phyloP scores from a whole-genome alignment of 164 flowering plant genomes.

The Amborella trichopoda region DNA sequence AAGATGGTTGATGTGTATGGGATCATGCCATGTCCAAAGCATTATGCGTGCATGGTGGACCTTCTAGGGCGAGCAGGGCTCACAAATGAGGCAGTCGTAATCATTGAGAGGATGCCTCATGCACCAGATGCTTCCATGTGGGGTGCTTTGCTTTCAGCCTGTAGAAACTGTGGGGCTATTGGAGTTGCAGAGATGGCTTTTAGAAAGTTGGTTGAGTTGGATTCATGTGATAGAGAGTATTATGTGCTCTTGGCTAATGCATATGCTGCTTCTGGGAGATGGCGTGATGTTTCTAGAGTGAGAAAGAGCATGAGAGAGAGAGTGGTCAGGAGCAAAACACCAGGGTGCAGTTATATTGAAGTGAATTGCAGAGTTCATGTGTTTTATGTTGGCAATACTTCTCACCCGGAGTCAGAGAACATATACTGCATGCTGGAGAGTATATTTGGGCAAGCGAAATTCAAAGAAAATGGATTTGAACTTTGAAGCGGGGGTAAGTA shows the following conservation, averaged over 20 bases:
- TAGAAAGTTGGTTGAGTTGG: slow-evolving; percentile 10
- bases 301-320: slow-evolving; percentile 8
- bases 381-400: slow-evolving; percentile 14
- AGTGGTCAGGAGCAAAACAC: slow-evolving; percentile 11
- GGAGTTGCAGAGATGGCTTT: slow-evolving; percentile 11
- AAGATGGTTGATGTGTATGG: slow-evolving; percentile 4
- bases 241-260: slow-evolving; percentile 14
- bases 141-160: slow-evolving; percentile 17
- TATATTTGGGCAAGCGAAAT: too few species aligned
- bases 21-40: slow-evolving; percentile 8
- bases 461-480: too few species aligned
- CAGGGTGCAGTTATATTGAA: slow-evolving; percentile 17
- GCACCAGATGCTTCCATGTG: slow-evolving; percentile 13
- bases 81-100: slow-evolving; percentile 11
- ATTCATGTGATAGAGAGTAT: slow-evolving; percentile 7
- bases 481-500: too few species aligned
- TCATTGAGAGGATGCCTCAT: slow-evolving; percentile 11
- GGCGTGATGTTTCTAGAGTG: slow-evolving; percentile 13
- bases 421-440: too few species aligned
- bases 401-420: slow-evolving; percentile 9
- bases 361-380: slow-evolving; percentile 11
- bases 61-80: slow-evolving; percentile 20
- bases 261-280: slow-evolving; percentile 14
- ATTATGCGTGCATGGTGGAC: slow-evolving; percentile 22
- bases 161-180: slow-evolving; percentile 7